Evolutionary conservation across 2,329 filamentous ascomycete species (phyloP).

Genomic region (Diatrype stigma): DNA sequence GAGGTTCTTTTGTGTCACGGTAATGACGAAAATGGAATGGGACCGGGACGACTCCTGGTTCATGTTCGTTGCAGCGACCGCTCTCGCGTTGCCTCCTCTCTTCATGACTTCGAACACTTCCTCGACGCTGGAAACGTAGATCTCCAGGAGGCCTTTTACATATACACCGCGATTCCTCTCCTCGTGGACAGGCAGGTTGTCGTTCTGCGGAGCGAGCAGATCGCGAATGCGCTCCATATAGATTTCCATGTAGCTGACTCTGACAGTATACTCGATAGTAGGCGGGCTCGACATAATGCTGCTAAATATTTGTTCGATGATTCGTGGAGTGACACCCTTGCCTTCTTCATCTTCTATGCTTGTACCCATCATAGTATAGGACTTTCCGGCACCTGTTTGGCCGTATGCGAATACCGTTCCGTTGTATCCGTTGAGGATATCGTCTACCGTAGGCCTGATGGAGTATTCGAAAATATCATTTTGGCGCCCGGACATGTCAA

Average conservation of each 20-base stretch:
- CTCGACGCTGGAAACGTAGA: constrained; percentile 91
- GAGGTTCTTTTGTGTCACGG: constrained; percentile 94
- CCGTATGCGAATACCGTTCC: constrained; percentile 98
- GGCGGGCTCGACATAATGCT: constrained; percentile 88
- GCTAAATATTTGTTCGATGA: constrained; percentile 95
- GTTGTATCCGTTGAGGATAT: constrained; percentile 98
- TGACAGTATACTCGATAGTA: constrained; percentile 97
- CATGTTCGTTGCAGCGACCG: constrained; percentile 98
- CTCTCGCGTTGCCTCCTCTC: constrained; percentile 80
- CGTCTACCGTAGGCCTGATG: constrained; percentile 91
- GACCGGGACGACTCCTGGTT: constrained; percentile 97
- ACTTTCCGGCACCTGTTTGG: constrained; percentile 97
- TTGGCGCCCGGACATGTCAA: constrained; percentile 89
- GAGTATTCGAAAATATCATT: constrained; percentile 97
- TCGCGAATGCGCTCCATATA: constrained; percentile 99
- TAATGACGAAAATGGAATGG: constrained; percentile 97
- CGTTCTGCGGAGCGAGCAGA: constrained; percentile 85
- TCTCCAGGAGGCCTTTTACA: constrained; percentile 89
- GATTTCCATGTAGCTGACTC: constrained; percentile 99
- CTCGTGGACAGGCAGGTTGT: constrained; percentile 96
- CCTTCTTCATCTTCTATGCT: constrained; percentile 87
- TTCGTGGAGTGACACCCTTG: constrained; percentile 93
- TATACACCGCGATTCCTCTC: constrained; percentile 96
- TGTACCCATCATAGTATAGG: constrained; percentile 97
- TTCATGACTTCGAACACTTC: constrained; percentile 98